A percentile compares a stretch with the other conserved stretches of the same genome.
phyloP scores from a whole-genome alignment of 2,329 filamentous ascomycete species.

The Talaromyces funiculosus region DNA sequence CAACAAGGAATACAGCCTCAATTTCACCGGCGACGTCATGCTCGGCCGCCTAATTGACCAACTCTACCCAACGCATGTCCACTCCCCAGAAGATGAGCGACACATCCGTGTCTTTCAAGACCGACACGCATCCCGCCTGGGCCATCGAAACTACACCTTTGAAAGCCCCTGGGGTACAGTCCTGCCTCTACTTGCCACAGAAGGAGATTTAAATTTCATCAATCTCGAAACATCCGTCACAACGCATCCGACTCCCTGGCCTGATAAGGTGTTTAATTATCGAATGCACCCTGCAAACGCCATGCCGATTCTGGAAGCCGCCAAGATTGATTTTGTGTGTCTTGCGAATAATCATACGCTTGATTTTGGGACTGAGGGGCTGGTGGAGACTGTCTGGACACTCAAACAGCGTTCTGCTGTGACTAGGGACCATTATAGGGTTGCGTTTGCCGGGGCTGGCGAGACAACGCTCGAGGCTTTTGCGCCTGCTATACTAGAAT shows the following conservation, averaged over 20 bases:
- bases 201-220: conserved; percentile 32
- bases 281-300: conserved; percentile 38
- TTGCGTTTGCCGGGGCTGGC: conserved; percentile 30
- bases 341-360: conserved; percentile 39
- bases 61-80: conserved; percentile 31
- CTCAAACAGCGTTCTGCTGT: conserved; percentile 16
- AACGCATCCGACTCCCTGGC: conserved; percentile 28
- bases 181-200: conserved; percentile 24
- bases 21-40: conserved; percentile 38
- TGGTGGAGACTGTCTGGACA: conserved; percentile 30
- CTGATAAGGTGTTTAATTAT: conserved; percentile 37
- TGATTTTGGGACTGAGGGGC: conserved; percentile 31
- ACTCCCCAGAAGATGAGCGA: conserved; percentile 22
- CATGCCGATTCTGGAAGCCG: conserved; percentile 23
- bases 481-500: conserved; percentile 24
- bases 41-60: conserved; percentile 39
- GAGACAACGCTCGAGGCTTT: conserved; percentile 25
- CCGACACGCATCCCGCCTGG: conserved; percentile 18
- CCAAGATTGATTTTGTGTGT: conserved; percentile 28
- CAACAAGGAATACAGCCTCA: conserved; percentile 22
- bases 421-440: conserved; percentile 12
- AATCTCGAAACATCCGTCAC: conserved; percentile 39
- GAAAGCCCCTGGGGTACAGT: conserved; percentile 33
- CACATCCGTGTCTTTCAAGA: conserved; percentile 19
- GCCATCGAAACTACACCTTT: conserved; percentile 19